Base-by-base conservation (phyloP, 805 yeast species). In the Tetrapisispora fleetii region DNA sequence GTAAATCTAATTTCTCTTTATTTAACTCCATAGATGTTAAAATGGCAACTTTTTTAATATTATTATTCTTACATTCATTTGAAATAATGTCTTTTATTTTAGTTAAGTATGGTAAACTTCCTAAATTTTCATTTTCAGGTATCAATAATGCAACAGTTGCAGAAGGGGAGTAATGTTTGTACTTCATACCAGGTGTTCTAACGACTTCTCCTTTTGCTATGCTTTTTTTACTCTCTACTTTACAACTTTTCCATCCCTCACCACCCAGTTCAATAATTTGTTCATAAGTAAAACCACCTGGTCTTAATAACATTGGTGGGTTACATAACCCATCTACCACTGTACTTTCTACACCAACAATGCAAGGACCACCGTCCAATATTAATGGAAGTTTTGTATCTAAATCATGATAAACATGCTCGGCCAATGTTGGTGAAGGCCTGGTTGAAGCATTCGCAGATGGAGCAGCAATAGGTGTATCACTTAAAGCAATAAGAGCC, bases 161-260 rank as follows among this genome's bases (percentile, higher is more conserved):
- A 1, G 76, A 75, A 3, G 99, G 99, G 0, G 96, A 85, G 64
- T 93, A 93, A 64, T 93, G 99, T 56, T 85, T 81, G 63, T 93
- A 93, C 62, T 93, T 93, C 99, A 93, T 93, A 0, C 99, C 99
- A 0, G 99, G 99, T 0, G 99, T 93, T 56, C 85, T 76, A 0
- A 85, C 95, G 1, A 81, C 75, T 53, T 87, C 97, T 18, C 81
- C 85, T 1, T 67, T 65, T 6, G 62, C 70, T 2, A 62, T 60
- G 5, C 87, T 87, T 2, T 79, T 78, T 53, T 75, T 76, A 54
- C 79, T 83, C 9, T 85, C 89, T 5, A 85, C 67, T 6, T 77
- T 65, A 1, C 86, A 77, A 44, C 79, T 64, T 7, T 64, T 57
- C 97, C 97, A 90, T 13, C 48, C 59, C 1, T 62, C 65, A 0